Percentiles rank a stretch among this genome's conserved stretches.
Conservation (phyloP, 495 filamentous ascomycete species). For the Cudoniella acicularis region DNA sequence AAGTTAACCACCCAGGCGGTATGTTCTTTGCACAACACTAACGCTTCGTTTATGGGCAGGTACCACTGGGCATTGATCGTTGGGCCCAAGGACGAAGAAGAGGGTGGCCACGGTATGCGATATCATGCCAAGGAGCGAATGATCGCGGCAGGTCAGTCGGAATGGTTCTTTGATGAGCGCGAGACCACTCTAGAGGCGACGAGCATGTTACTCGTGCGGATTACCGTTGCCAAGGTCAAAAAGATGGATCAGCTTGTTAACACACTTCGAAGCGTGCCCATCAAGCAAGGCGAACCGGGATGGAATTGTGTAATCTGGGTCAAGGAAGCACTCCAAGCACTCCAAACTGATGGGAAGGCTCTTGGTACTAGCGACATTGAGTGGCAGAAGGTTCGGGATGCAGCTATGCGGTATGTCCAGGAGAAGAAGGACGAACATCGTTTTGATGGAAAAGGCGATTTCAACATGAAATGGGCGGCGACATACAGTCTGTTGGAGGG, state of each 20-base stretch:
- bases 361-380: conserved; percentile 33
- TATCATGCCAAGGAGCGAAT: conserved; percentile 33
- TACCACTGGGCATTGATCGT: conserved; percentile 41
- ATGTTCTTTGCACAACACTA: neutral
- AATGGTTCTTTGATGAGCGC: conserved; percentile 36
- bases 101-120: conserved; percentile 24
- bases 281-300: conserved; percentile 27
- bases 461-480: conserved; percentile 11
- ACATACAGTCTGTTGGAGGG: conserved; percentile 13
- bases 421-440: conserved; percentile 29
- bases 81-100: conserved; percentile 35
- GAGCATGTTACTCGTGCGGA: conserved; percentile 38
- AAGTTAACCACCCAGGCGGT: neutral
- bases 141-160: neutral
- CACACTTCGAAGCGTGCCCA: conserved; percentile 32
- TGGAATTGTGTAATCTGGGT: conserved; percentile 45
- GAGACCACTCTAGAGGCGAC: conserved; percentile 25
- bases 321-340: conserved; percentile 32
- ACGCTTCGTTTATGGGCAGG: conserved; percentile 4
- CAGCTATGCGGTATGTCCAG: conserved; percentile 34
- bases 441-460: conserved; percentile 13
- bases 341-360: conserved; percentile 30
- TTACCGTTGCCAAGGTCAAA: conserved; percentile 42
- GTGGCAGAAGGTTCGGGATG: conserved; percentile 32
- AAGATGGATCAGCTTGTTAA: conserved; percentile 28